A percentile compares a stretch with the other conserved stretches of the same genome.
Evolutionary conservation across 257 asterid genomes (phyloP).

Genomic region (Solanum corneliomulleri): DNA sequence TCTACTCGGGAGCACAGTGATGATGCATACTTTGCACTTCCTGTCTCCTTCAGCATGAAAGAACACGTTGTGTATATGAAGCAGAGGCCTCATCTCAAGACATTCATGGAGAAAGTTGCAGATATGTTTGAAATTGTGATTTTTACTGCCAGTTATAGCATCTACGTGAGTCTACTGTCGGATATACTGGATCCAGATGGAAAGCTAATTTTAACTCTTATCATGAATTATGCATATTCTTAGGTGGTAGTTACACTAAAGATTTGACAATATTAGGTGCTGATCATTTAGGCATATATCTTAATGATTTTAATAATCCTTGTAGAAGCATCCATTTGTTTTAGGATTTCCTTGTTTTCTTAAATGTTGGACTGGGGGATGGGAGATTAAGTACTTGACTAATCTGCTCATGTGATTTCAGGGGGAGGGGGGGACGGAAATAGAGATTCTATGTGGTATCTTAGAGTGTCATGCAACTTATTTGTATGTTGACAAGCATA

Average conservation of each 20-base stretch:
- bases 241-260: constrained; percentile 58
- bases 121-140: constrained; percentile 80
- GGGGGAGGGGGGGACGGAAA: neutral
- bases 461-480: neutral
- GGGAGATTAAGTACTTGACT: neutral
- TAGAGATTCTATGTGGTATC: neutral
- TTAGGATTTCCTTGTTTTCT: neutral
- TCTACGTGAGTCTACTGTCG: constrained; percentile 61
- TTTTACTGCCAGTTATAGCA: constrained; percentile 93
- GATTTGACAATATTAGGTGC: constrained; percentile 83
- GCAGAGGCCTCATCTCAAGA: constrained; percentile 66
- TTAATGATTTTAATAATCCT: neutral
- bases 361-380: neutral
- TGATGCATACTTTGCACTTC: constrained; percentile 77
- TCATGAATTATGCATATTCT: constrained; percentile 78
- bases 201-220: constrained; percentile 53
- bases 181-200: constrained; percentile 91
- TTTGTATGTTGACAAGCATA: neutral
- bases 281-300: constrained; percentile 41
- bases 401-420: neutral
- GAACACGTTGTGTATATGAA: constrained; percentile 75
- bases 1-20: constrained; percentile 62
- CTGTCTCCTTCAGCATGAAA: constrained; percentile 71
- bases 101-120: constrained; percentile 63
- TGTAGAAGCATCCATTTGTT: neutral